Evolutionary conservation across 306 rosid species (phyloP).

Genomic region (Luffa acutangula): DNA sequence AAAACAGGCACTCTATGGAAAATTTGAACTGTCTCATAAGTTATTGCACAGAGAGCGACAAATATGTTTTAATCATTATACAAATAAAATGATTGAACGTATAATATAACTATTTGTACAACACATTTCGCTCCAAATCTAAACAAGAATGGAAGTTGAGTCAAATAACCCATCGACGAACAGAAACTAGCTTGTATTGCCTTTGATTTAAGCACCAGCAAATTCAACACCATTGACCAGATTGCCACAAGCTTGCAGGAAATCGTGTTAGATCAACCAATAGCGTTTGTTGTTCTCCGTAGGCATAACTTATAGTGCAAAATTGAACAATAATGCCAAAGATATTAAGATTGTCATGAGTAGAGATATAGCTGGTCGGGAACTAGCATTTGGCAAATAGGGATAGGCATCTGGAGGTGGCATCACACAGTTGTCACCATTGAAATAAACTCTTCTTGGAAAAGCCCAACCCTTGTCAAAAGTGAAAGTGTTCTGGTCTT

Average conservation of each 20-base stretch:
- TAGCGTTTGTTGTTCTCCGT: constrained; percentile 3
- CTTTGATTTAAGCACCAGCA: constrained; percentile 10
- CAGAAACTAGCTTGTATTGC: background rate
- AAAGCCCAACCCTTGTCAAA: constrained; percentile 98
- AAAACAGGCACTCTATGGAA: constrained; percentile 1
- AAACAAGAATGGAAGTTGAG: constrained; percentile 7
- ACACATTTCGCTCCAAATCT: constrained; percentile 3
- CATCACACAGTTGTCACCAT: constrained; percentile 71
- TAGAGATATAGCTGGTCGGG: constrained; percentile 26
- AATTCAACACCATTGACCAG: constrained; percentile 9
- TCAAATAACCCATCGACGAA: background rate
- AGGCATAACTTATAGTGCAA: constrained; percentile 19
- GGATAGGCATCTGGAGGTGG: constrained; percentile 99
- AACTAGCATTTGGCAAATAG: constrained; percentile 72
- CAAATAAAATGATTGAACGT: constrained; percentile 2
- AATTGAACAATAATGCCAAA: constrained; percentile 31
- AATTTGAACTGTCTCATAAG: background rate
- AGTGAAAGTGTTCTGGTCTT: constrained; percentile 73
- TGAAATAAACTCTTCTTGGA: constrained; percentile 89
- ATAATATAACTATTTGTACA: background rate
- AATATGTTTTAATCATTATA: background rate
- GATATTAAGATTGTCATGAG: constrained; percentile 34
- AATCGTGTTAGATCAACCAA: constrained; percentile 11
- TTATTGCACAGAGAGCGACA: constrained; percentile 2
- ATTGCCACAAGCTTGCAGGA: constrained; percentile 15